These are phyloP conservation scores for Aspergillus sp. DNA, from an alignment of 2,329 filamentous ascomycete genomes.

Conservation along the genomic window DNA sequence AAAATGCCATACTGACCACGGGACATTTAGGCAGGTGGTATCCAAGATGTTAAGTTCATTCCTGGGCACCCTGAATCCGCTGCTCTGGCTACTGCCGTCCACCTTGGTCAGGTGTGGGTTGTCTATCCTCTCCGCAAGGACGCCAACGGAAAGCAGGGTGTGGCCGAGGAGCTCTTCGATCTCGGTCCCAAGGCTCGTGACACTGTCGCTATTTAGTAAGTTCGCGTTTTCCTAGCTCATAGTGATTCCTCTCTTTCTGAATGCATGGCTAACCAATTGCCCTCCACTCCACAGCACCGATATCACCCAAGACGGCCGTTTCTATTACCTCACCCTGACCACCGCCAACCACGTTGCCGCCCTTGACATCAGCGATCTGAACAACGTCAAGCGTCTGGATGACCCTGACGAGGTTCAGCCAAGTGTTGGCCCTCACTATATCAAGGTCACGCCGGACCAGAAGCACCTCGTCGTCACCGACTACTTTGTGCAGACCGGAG, in stretches of 20 bases:
- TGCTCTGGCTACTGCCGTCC: slow-evolving; percentile 53
- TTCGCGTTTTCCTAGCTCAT: background rate
- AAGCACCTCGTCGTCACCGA: slow-evolving; percentile 58
- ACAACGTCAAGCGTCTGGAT: slow-evolving; percentile 53
- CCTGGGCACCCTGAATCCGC: slow-evolving; percentile 51
- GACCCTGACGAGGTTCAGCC: slow-evolving; percentile 52
- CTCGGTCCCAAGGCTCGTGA: slow-evolving; percentile 50
- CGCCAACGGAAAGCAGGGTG: slow-evolving; percentile 48
- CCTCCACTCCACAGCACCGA: slow-evolving; percentile 37
- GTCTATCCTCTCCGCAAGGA: slow-evolving; percentile 55
- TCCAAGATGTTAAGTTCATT: slow-evolving; percentile 60
- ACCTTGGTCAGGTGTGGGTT: slow-evolving; percentile 55
- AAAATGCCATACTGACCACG: too few relatives aligned
- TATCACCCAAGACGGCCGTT: slow-evolving; percentile 50
- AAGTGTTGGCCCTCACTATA: slow-evolving; percentile 54
- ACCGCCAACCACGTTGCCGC: slow-evolving; percentile 55
- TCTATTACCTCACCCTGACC: slow-evolving; percentile 53
- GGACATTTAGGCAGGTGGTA: slow-evolving; percentile 43
- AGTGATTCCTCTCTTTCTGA: too few relatives aligned
- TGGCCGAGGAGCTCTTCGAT: slow-evolving; percentile 51
- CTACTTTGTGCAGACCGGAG: slow-evolving; percentile 57
- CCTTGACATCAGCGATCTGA: slow-evolving; percentile 54
- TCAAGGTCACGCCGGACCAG: slow-evolving; percentile 57
- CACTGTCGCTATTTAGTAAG: slow-evolving; percentile 50
- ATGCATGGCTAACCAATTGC: background rate